Conservation (phyloP, 352 stramenopile species). For the Pythium folliculosum region DNA sequence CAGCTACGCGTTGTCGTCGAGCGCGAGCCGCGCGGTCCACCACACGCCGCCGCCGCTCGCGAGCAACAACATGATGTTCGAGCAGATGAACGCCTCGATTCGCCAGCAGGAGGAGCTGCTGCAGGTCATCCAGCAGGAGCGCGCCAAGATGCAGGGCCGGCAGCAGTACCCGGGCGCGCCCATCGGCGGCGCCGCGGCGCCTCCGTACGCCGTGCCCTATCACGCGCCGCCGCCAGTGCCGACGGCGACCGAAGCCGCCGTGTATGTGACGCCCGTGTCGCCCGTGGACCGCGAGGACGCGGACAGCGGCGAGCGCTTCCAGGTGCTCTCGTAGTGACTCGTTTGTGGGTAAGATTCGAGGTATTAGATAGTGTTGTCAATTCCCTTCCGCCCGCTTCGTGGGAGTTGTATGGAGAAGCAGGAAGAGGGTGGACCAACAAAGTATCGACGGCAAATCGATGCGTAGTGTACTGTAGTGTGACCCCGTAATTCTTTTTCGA, state of each 20-base stretch:
- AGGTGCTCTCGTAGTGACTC: conserved; percentile 27
- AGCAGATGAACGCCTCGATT: conserved; percentile 32
- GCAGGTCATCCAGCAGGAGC: conserved; percentile 29
- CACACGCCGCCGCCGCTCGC: neutral
- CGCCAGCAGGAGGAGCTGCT: conserved; percentile 32
- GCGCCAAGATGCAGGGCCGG: conserved; percentile 23
- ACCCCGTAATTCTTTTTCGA: too few species aligned
- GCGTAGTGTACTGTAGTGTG: too few species aligned
- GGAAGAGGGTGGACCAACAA: too few species aligned
- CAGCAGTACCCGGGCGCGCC: conserved; percentile 15
- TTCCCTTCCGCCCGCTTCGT: neutral
- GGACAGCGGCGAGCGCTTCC: conserved; percentile 25
- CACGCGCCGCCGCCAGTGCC: neutral
- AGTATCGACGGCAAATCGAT: too few species aligned
- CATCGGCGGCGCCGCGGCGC: neutral
- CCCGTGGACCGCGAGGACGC: neutral
- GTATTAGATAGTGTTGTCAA: neutral
- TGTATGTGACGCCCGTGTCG: neutral
- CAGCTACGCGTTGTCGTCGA: conserved; percentile 13
- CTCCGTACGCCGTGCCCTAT: neutral
- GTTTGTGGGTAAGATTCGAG: neutral
- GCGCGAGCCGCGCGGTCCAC: neutral
- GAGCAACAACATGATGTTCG: conserved; percentile 16
- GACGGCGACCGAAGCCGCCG: neutral
- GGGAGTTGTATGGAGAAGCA: neutral